Evolutionary conservation across 2,329 filamentous ascomycete genomes (phyloP).

Genomic region (Pseudogymnoascus sp.): DNA sequence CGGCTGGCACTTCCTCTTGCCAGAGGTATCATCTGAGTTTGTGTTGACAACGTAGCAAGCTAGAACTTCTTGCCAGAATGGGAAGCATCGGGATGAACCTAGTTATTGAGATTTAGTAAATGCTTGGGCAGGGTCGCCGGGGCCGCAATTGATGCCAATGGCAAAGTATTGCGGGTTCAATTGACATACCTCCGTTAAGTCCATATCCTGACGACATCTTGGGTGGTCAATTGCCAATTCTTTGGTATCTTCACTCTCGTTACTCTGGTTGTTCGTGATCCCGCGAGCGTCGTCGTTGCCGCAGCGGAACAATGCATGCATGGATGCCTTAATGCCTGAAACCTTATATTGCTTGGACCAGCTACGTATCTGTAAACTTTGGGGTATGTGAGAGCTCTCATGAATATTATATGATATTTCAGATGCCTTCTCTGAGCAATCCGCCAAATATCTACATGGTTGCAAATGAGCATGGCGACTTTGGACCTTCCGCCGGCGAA

Average conservation of each 20-base stretch:
- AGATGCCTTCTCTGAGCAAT: slow-evolving; percentile 12
- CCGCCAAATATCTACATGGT: slow-evolving; percentile 11
- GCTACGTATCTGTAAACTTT: slow-evolving; percentile 8
- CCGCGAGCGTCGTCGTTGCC: background rate
- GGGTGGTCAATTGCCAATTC: slow-evolving; percentile 17
- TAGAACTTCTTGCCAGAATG: slow-evolving; percentile 98
- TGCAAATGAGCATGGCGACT: slow-evolving; percentile 24
- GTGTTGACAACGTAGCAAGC: slow-evolving; percentile 98
- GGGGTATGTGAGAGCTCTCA: slow-evolving; percentile 9
- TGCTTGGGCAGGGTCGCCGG: background rate
- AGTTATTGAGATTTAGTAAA: slow-evolving; percentile 10
- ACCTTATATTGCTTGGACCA: slow-evolving; percentile 8
- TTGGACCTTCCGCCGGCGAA: slow-evolving; percentile 53
- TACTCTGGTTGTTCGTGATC: slow-evolving; percentile 4
- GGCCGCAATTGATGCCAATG: background rate
- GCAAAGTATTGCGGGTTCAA: slow-evolving; percentile 13
- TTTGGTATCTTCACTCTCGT: slow-evolving; percentile 2
- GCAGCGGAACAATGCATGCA: slow-evolving; percentile 12
- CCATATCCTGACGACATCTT: slow-evolving; percentile 76
- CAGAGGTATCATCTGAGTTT: slow-evolving; percentile 63
- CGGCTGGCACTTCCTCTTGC: slow-evolving; percentile 79
- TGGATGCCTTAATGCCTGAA: slow-evolving; percentile 15
- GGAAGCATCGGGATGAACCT: slow-evolving; percentile 78
- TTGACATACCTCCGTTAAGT: slow-evolving; percentile 63
- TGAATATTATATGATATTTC: slow-evolving; percentile 21